phyloP scores from a whole-genome alignment of 129 eudicot genomes.

The Chrysanthemum seticuspe region DNA sequence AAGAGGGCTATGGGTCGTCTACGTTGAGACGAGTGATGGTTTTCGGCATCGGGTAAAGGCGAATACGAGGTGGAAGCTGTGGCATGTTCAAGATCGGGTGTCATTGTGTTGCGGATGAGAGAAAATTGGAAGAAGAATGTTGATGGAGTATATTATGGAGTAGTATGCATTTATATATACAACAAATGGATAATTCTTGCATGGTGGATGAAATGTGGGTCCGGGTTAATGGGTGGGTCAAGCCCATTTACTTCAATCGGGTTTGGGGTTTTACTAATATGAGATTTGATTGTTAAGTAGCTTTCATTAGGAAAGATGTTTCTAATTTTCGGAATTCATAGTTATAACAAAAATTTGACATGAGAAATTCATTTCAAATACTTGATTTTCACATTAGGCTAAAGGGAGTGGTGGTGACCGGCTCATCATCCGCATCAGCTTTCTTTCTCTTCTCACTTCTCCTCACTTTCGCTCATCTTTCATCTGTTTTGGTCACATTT shows the following conservation, averaged over 20 bases:
- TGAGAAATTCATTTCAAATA: no score
- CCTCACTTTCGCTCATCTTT: no score
- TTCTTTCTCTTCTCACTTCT: no score
- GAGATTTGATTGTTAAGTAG: no score
- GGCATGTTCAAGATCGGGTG: slow-evolving; percentile 48
- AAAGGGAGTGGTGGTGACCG: no score
- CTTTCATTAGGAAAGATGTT: no score
- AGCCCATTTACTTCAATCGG: background rate
- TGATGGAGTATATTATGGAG: slow-evolving; percentile 11
- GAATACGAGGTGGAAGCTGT: slow-evolving; percentile 42
- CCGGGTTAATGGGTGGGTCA: slow-evolving; percentile 21
- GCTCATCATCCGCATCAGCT: no score
- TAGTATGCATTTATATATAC: background rate
- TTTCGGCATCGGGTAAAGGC: slow-evolving; percentile 46
- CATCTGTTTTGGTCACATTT: no score
- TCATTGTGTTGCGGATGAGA: slow-evolving; percentile 15
- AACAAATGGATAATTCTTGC: slow-evolving; percentile 17
- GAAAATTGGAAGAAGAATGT: slow-evolving; percentile 23
- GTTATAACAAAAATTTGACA: no score
- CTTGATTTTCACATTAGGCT: no score
- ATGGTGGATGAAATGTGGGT: slow-evolving; percentile 8
- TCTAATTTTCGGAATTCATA: no score
- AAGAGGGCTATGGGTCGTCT: slow-evolving; percentile 31
- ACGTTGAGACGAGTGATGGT: slow-evolving; percentile 29
- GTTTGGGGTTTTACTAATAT: background rate